Conservation (phyloP, 768 basidiomycete species). For the Amylocystis lapponica region DNA sequence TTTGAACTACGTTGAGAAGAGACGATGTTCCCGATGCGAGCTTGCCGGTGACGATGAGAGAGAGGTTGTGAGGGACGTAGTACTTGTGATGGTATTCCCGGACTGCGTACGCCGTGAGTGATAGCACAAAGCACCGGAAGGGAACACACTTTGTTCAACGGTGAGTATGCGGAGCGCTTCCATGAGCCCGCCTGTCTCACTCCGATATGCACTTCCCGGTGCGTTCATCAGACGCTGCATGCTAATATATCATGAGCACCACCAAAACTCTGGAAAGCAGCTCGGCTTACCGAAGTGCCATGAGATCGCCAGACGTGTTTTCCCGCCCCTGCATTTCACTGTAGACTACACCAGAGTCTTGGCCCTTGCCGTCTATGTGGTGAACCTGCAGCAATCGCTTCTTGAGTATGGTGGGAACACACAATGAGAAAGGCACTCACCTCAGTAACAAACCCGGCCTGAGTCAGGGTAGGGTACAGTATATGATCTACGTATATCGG, state of each 20-base stretch:
- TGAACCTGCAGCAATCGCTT: conserved; percentile 80
- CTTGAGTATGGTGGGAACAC: not conserved
- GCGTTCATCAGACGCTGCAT: conserved; percentile 80
- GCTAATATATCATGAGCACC: conserved; percentile 31
- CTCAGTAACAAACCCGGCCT: conserved; percentile 74
- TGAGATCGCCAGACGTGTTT: conserved; percentile 87
- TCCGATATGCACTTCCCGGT: conserved; percentile 80
- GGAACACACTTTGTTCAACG: conserved; percentile 74
- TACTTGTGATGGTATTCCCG: conserved; percentile 82
- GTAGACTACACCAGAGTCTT: conserved; percentile 94
- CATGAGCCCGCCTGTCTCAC: conserved; percentile 97
- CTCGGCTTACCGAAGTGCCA: conserved; percentile 66
- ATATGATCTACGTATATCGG: conserved; percentile 96
- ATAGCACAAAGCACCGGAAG: conserved; percentile 4
- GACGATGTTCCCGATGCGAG: conserved; percentile 69
- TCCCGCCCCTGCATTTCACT: conserved; percentile 96
- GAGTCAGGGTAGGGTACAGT: conserved; percentile 89
- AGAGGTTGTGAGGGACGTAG: conserved; percentile 92
- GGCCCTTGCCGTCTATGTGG: conserved; percentile 85
- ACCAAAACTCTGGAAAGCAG: not conserved
- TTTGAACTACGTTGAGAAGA: conserved; percentile 76
- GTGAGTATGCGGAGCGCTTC: conserved; percentile 79
- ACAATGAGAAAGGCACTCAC: conserved; percentile 8
- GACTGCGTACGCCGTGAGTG: conserved; percentile 44
- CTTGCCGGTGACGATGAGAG: conserved; percentile 85